Conservation (phyloP, 2,329 filamentous ascomycete species). For the Trichoderma gracile region DNA sequence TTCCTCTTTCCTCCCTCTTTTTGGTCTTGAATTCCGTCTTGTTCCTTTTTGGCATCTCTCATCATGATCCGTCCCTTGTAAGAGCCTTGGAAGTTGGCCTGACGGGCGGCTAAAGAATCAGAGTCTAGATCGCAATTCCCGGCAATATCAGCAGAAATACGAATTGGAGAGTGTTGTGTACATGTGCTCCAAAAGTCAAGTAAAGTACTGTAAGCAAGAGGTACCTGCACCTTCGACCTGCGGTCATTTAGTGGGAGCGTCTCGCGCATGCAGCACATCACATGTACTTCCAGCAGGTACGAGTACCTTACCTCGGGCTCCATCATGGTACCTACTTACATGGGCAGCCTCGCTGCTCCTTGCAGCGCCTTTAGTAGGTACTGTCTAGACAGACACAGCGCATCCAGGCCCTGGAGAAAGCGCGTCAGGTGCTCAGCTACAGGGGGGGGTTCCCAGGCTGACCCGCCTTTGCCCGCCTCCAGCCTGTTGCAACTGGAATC, state of each 20-base stretch:
- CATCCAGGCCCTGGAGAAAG: conserved; percentile 21
- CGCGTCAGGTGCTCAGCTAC: conserved; percentile 21
- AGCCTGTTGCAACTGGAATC: background rate
- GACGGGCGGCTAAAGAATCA: conserved; percentile 2
- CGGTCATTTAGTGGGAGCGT: conserved; percentile 11
- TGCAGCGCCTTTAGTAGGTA: background rate
- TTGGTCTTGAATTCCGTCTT: background rate
- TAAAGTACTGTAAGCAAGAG: no score
- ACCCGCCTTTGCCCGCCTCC: conserved; percentile 8
- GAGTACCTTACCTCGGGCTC: background rate
- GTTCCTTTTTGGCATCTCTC: background rate
- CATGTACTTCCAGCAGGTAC: background rate
- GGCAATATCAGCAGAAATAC: no score
- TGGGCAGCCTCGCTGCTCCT: conserved; percentile 8
- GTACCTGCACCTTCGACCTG: background rate
- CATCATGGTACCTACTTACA: background rate
- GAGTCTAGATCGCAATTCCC: background rate
- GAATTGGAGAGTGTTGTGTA: no score
- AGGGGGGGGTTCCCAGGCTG: conserved; percentile 7
- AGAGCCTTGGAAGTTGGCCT: no score
- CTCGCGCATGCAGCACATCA: conserved; percentile 13
- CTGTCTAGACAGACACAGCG: background rate
- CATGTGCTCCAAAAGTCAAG: no score
- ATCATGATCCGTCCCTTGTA: background rate
- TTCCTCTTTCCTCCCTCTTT: background rate